phyloP scores from a whole-genome alignment of 192 early-diverging fungal genomes.

The Piromyces finnis region DNA sequence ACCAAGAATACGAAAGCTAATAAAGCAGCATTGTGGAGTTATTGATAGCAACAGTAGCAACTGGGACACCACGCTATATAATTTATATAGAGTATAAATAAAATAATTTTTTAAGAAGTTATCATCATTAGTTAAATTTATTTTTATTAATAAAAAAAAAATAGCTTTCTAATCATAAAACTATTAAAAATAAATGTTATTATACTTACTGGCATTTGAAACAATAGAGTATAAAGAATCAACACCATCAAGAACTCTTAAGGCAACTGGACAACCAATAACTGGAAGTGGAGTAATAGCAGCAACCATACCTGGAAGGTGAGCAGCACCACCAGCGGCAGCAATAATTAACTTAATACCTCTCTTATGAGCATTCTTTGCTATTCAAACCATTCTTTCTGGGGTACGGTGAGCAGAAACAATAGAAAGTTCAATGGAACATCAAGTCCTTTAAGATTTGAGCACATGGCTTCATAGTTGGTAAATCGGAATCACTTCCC shows the following conservation, averaged over 20 bases:
- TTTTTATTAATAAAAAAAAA: too few relatives aligned
- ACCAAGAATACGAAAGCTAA: slow-evolving; percentile 83
- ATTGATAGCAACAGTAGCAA: slow-evolving; percentile 97
- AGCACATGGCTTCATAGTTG: slow-evolving; percentile 80
- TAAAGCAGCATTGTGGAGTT: slow-evolving; percentile 94
- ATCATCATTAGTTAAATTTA: too few relatives aligned
- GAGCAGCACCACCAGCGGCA: slow-evolving; percentile 94
- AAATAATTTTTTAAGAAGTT: background rate
- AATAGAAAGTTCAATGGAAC: slow-evolving; percentile 95
- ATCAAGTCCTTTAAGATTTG: slow-evolving; percentile 71
- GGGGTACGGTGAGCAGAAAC: slow-evolving; percentile 97
- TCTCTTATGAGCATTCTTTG: slow-evolving; percentile 62
- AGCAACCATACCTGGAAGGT: slow-evolving; percentile 98
- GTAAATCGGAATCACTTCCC: slow-evolving; percentile 96
- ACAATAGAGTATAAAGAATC: slow-evolving; percentile 97
- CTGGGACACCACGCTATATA: slow-evolving; percentile 83
- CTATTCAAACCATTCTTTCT: slow-evolving; percentile 79
- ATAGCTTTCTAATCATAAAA: too few relatives aligned
- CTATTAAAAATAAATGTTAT: background rate
- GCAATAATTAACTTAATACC: slow-evolving; percentile 96
- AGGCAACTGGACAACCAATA: slow-evolving; percentile 90
- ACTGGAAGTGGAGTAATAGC: slow-evolving; percentile 93
- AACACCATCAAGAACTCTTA: slow-evolving; percentile 80
- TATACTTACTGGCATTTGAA: slow-evolving; percentile 82
- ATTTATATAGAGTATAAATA: background rate